Conservation (phyloP, 2,329 filamentous ascomycete species). For the Diaporthe australafricana region DNA sequence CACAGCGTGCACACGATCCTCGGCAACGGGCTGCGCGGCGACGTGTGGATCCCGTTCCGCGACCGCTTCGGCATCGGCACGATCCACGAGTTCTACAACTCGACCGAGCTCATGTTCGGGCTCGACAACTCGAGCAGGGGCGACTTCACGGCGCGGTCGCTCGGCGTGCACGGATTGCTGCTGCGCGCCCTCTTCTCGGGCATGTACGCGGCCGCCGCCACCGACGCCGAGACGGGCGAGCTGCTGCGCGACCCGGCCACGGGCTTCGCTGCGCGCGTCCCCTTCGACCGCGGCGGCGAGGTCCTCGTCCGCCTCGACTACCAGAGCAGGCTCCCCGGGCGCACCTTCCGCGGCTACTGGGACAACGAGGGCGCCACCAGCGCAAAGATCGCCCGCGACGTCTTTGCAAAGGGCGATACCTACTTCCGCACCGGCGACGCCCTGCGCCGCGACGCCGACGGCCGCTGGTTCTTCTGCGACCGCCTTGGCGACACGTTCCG, state of each 20-base stretch:
- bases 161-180: conserved; percentile 78
- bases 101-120: conserved; percentile 76
- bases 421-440: conserved; percentile 79
- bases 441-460: conserved; percentile 69
- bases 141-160: conserved; percentile 71
- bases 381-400: conserved; percentile 73
- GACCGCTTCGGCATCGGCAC: conserved; percentile 72
- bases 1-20: conserved; percentile 71
- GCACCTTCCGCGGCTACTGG: conserved; percentile 77
- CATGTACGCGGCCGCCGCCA: conserved; percentile 72
- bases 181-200: conserved; percentile 64
- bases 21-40: conserved; percentile 76
- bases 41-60: conserved; percentile 75
- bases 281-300: conserved; percentile 79
- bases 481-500: conserved; percentile 78
- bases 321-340: conserved; percentile 49
- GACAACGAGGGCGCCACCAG: conserved; percentile 74
- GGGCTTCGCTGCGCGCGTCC: conserved; percentile 72
- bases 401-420: conserved; percentile 74
- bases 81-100: conserved; percentile 82
- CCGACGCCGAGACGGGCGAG: conserved; percentile 76
- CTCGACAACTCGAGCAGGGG: conserved; percentile 71
- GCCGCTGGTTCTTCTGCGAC: conserved; percentile 78
- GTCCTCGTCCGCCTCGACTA: conserved; percentile 72
- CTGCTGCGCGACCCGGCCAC: conserved; percentile 74